Evolutionary conservation across 345 rosid species (phyloP).

Genomic region (Xanthoceras sorbifolium): DNA sequence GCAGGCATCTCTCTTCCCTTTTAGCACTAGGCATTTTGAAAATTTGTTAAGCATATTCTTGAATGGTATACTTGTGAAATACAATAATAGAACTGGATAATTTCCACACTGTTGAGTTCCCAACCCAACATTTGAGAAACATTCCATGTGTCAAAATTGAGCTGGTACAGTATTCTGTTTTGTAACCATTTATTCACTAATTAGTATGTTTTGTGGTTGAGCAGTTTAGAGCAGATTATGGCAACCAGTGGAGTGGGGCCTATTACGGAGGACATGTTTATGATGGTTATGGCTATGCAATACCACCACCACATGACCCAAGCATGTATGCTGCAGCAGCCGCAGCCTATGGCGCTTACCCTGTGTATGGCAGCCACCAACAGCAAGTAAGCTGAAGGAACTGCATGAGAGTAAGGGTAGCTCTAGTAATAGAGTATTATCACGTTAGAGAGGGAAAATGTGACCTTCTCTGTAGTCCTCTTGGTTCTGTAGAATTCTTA

Average conservation of each 20-base stretch:
- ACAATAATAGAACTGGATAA: too few species aligned
- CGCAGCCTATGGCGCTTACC: conserved; percentile 73
- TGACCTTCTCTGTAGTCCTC: conserved; percentile 26
- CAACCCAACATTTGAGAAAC: neutral
- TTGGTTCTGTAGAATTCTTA: conserved; percentile 40
- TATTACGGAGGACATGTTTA: conserved; percentile 77
- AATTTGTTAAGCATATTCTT: neutral
- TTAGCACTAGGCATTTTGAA: neutral
- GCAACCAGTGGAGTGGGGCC: conserved; percentile 78
- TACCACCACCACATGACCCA: conserved; percentile 76
- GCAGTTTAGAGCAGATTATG: conserved; percentile 74
- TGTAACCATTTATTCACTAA: neutral
- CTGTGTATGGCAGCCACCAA: conserved; percentile 77
- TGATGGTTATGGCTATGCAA: conserved; percentile 82
- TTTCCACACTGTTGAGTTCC: neutral
- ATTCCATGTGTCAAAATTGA: neutral
- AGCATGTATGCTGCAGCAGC: conserved; percentile 66
- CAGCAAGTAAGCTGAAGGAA: conserved; percentile 87
- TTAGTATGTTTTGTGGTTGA: conserved; percentile 4
- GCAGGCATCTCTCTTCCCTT: conserved; percentile 43
- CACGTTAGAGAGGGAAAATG: conserved; percentile 33
- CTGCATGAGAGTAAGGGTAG: conserved; percentile 11
- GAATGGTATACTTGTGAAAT: too few species aligned
- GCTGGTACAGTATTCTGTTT: neutral
- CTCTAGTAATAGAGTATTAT: conserved; percentile 26